Base-by-base conservation (phyloP, 768 basidiomycete species). In the Suillus lakei region DNA sequence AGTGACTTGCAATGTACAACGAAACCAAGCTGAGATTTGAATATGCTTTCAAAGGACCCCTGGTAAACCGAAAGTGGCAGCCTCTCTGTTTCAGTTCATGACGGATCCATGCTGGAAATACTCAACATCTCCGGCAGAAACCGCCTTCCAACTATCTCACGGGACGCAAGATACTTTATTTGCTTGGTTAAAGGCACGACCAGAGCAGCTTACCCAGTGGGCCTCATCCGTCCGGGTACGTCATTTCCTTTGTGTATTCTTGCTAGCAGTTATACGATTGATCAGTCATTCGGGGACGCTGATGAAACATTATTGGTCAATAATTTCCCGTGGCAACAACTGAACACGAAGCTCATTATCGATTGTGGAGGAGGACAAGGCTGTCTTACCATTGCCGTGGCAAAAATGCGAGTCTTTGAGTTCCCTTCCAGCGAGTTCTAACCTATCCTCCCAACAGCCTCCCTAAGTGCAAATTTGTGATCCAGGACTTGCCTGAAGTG, bases 351-450 rank as follows among this genome's bases (percentile, higher is more conserved):
- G 79, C 80, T 73, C 16, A 76, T 81, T 48, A 77, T 81, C 26
- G 80, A 81, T 63, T 73, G 80, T 36, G 80, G 80, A 65, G 80
- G 80, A 32, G 80, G 79, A 5, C 79, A 80, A 71, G 80, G 80
- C 9, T 36, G 36, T 36, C 36, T 36, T 10, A 36, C 36, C 36
- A 36, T 36, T 36, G 36, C 36, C 6, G 8, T 36, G 8, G 36
- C 36, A 36, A 36, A 9, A 36, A 36, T 36, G 36, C 36, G 36
- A 36, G 36, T 36, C 10, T 36, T 10, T 36, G 36, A 36, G 36
- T 9, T 36, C 36, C 36, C 36, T 36, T 36, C 36, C 36, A 36
- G 36, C 36, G 36, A 36, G 4, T 36, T 36, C 36, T 36, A 36
- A 36, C 36, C 9, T 36, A 36, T 10, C 36, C 9, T 1, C 10